Evolutionary conservation across 2,329 filamentous ascomycete genomes (phyloP).

Genomic region (Dothistroma pini): DNA sequence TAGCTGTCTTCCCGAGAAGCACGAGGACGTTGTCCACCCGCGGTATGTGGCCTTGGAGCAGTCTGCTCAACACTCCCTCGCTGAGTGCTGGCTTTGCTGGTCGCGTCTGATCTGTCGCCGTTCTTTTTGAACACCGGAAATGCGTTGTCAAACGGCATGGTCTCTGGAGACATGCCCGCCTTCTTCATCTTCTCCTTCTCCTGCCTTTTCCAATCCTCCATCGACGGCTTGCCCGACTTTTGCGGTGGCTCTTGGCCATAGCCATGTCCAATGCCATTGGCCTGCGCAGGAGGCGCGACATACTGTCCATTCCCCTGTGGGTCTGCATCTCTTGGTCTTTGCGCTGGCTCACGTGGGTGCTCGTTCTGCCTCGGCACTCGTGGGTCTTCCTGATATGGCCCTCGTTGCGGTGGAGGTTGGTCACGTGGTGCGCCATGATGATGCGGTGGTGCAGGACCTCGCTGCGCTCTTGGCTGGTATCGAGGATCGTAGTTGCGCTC

Average conservation of each 20-base stretch:
- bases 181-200: constrained; percentile 33
- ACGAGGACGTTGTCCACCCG: constrained; percentile 7
- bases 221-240: constrained; percentile 23
- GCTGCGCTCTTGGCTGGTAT: constrained; percentile 27
- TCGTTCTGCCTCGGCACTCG: constrained; percentile 12
- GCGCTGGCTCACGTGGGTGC: constrained; percentile 9
- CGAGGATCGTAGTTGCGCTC: constrained; percentile 26
- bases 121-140: constrained; percentile 46
- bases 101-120: constrained; percentile 13
- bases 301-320: constrained; percentile 5
- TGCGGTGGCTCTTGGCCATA: constrained; percentile 10
- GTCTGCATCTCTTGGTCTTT: constrained; percentile 1
- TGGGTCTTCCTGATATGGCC: constrained; percentile 9
- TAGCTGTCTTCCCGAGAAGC: constrained; percentile 17
- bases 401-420: constrained; percentile 8
- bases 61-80: constrained; percentile 24
- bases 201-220: constrained; percentile 35
- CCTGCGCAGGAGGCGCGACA: not conserved
- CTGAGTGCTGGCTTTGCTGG: constrained; percentile 16
- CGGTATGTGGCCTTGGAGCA: constrained; percentile 11
- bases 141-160: constrained; percentile 42
- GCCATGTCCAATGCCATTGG: not conserved
- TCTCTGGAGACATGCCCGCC: constrained; percentile 27
- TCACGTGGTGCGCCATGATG: constrained; percentile 10
- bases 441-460: constrained; percentile 16